A percentile compares a stretch with the other conserved stretches of the same genome.
Conservation (phyloP, 192 early-diverging fungal genomes). For the Mortierella alpina region DNA sequence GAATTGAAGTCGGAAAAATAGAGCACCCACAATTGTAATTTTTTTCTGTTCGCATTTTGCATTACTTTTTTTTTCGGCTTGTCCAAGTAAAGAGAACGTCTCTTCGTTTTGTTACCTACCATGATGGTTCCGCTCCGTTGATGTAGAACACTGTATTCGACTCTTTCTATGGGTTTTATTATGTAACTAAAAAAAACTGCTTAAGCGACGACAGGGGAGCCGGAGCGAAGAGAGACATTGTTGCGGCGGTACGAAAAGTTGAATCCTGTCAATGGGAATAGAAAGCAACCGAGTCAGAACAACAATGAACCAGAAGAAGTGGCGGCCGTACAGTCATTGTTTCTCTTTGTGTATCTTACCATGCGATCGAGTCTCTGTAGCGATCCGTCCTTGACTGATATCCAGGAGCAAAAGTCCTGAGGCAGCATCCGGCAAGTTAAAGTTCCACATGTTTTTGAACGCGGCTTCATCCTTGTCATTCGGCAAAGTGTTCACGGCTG, state of each 20-base stretch:
- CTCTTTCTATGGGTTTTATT: neutral
- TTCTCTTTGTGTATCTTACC: constrained; percentile 32
- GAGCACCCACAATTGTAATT: neutral
- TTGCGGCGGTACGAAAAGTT: constrained; percentile 68
- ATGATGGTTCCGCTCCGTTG: too few relatives aligned
- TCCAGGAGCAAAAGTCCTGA: constrained; percentile 65
- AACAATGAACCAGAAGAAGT: neutral
- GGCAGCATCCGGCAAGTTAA: constrained; percentile 69
- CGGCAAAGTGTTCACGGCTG: constrained; percentile 46
- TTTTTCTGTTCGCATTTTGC: neutral
- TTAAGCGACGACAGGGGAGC: constrained; percentile 39
- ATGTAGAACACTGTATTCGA: neutral
- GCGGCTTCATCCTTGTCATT: constrained; percentile 62
- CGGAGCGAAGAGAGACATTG: constrained; percentile 52
- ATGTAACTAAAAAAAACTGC: neutral
- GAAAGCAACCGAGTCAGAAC: neutral
- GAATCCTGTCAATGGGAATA: constrained; percentile 43
- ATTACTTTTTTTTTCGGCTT: neutral
- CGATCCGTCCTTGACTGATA: constrained; percentile 61
- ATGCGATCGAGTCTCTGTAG: constrained; percentile 66
- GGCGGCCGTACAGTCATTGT: neutral
- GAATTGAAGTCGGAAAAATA: constrained; percentile 64
- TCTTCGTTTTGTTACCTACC: neutral
- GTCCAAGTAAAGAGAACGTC: neutral
- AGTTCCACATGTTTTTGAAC: constrained; percentile 75